Evolutionary conservation across 1,139 yeast species (phyloP).

Genomic region (Sugiyamaella novakii): DNA sequence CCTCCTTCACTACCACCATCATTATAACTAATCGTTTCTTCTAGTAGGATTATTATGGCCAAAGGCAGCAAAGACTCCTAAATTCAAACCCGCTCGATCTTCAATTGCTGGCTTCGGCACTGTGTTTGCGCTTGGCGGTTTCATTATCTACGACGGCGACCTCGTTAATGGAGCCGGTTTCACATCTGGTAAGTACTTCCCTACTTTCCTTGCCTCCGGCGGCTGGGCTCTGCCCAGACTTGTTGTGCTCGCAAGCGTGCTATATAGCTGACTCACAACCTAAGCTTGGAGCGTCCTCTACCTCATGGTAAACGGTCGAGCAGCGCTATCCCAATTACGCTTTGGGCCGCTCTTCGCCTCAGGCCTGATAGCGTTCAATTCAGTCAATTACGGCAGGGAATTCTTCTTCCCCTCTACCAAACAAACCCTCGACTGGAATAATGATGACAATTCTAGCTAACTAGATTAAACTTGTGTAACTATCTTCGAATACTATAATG

Average conservation of each 20-base stretch:
- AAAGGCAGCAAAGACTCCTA: slow-evolving; percentile 31
- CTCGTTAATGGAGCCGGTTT: slow-evolving; percentile 85
- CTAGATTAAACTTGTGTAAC: too few species aligned
- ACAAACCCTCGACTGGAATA: slow-evolving; percentile 10
- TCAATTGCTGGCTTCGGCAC: slow-evolving; percentile 63
- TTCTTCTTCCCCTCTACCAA: slow-evolving; percentile 49
- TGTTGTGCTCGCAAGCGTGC: background rate
- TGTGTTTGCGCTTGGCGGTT: slow-evolving; percentile 76
- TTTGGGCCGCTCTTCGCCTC: slow-evolving; percentile 64
- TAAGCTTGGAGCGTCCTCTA: slow-evolving; percentile 82
- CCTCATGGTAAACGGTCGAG: slow-evolving; percentile 69
- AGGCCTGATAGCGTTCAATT: slow-evolving; percentile 62
- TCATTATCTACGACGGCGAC: slow-evolving; percentile 80
- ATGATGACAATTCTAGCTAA: background rate
- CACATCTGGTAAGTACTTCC: slow-evolving; percentile 46
- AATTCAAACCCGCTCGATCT: slow-evolving; percentile 50
- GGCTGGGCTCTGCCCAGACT: background rate
- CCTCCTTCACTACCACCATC: background rate
- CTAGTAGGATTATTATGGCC: slow-evolving; percentile 37
- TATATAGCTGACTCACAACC: background rate
- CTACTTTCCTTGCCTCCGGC: background rate
- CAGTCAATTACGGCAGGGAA: slow-evolving; percentile 67
- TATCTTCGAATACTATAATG: too few species aligned
- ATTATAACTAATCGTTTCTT: background rate
- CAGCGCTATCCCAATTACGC: slow-evolving; percentile 52